Evolutionary conservation across 164 flowering plant genomes (phyloP).

Genomic region (Vitis riparia): DNA sequence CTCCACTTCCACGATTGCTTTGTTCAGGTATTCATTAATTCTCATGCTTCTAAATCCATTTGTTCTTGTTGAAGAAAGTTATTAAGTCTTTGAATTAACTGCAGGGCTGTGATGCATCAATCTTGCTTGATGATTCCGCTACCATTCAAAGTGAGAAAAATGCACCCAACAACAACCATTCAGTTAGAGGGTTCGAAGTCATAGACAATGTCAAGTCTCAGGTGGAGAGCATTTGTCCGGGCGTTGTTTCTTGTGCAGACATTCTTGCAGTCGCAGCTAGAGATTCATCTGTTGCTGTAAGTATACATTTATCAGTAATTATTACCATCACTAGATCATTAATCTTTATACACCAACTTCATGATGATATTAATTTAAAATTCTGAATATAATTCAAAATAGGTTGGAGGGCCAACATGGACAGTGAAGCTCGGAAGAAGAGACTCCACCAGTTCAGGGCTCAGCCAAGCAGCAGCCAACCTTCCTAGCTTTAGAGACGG

Average conservation of each 20-base stretch:
- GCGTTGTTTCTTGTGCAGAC: conserved; percentile 54
- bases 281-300: conserved; percentile 31
- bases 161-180: conserved; percentile 26
- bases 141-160: conserved; percentile 20
- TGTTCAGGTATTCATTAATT: conserved; percentile 10
- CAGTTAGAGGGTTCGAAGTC: conserved; percentile 41
- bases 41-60: neutral
- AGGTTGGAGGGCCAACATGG: conserved; percentile 52
- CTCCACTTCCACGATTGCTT: conserved; percentile 22
- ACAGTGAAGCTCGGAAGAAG: conserved; percentile 47
- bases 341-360: too few species aligned
- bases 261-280: conserved; percentile 38
- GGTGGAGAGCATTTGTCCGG: conserved; percentile 43
- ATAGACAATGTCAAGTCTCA: conserved; percentile 34
- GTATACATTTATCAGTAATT: neutral
- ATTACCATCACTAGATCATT: neutral
- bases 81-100: neutral
- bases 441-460: conserved; percentile 43
- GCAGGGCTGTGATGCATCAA: conserved; percentile 48
- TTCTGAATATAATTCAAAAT: too few species aligned
- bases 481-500: conserved; percentile 26
- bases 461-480: conserved; percentile 21
- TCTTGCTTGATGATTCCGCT: conserved; percentile 25
- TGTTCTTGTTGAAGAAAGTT: neutral
- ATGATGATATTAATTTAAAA: too few species aligned